Conservation (phyloP, 768 basidiomycete species). For the Lentinula sp. region DNA sequence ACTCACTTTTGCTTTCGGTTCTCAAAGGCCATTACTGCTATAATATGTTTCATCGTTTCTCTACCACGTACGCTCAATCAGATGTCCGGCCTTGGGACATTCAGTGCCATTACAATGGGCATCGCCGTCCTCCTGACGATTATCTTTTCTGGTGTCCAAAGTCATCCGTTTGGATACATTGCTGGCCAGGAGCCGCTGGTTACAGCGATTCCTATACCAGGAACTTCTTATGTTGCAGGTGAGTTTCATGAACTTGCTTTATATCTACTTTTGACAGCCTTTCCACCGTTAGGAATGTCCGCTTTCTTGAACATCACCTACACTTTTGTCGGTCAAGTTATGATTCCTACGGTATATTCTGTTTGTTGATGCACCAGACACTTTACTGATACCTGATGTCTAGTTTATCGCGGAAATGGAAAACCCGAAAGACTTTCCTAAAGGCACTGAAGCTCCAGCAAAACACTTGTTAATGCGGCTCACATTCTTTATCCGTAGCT, state of each 20-base stretch:
- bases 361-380: not conserved
- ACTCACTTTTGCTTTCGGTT: not conserved
- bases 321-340: conserved; percentile 39
- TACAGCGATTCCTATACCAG: conserved; percentile 26
- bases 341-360: conserved; percentile 28
- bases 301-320: conserved; percentile 42
- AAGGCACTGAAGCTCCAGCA: conserved; percentile 19
- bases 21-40: conserved; percentile 22
- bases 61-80: conserved; percentile 39
- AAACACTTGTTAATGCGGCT: not conserved
- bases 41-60: conserved; percentile 34
- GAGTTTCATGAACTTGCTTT: not conserved
- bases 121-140: conserved; percentile 37
- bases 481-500: conserved; percentile 16
- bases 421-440: conserved; percentile 40
- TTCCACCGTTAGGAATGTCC: conserved; percentile 27
- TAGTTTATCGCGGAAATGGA: conserved; percentile 43
- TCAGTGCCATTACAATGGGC: conserved; percentile 40
- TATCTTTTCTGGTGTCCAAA: conserved; percentile 34
- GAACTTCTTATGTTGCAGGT: conserved; percentile 33
- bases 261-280: not conserved
- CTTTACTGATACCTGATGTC: not conserved
- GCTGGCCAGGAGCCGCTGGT: conserved; percentile 30
- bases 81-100: conserved; percentile 32
- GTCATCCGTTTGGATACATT: conserved; percentile 34